Percentiles rank a stretch among this genome's conserved stretches.
phyloP scores from a whole-genome alignment of 805 yeast genomes.

The Lipomyces spencermartinsiae region DNA sequence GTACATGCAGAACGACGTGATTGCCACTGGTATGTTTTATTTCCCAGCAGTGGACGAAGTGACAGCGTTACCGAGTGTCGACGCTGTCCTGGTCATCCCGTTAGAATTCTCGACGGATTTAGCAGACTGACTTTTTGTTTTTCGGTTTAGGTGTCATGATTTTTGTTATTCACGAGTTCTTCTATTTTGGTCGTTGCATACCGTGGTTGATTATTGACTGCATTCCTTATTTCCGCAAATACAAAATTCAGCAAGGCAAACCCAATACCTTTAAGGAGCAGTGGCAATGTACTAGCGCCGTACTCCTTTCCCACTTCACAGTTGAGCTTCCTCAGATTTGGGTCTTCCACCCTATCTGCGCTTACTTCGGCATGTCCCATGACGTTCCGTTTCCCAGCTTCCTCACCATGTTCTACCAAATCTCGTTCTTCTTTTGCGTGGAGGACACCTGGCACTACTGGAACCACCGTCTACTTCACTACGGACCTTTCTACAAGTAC shows the following conservation, averaged over 20 bases:
- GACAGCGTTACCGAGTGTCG: not conserved
- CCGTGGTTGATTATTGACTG: slow-evolving; percentile 92
- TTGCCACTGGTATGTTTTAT: slow-evolving; percentile 75
- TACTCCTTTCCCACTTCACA: slow-evolving; percentile 81
- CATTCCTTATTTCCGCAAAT: slow-evolving; percentile 82
- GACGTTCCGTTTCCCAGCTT: slow-evolving; percentile 84
- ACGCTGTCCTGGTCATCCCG: not conserved
- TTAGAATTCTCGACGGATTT: slow-evolving; percentile 2
- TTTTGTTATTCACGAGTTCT: slow-evolving; percentile 80
- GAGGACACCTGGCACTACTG: slow-evolving; percentile 98
- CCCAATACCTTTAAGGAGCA: slow-evolving; percentile 83
- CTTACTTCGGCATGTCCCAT: slow-evolving; percentile 74
- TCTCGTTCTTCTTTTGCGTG: slow-evolving; percentile 75
- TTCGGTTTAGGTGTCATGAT: slow-evolving; percentile 57
- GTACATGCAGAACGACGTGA: slow-evolving; percentile 81
- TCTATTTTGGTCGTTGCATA: slow-evolving; percentile 89
- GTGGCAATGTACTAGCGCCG: slow-evolving; percentile 89
- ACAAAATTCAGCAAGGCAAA: slow-evolving; percentile 88
- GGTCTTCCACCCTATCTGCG: slow-evolving; percentile 94
- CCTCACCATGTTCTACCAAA: slow-evolving; percentile 65
- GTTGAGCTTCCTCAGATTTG: slow-evolving; percentile 97
- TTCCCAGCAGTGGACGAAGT: not conserved
- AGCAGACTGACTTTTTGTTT: not conserved
- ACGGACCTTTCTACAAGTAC: slow-evolving; percentile 85
- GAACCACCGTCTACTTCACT: slow-evolving; percentile 89